Conservation (phyloP, 768 basidiomycete genomes). For the Phylloporus scabripes region DNA sequence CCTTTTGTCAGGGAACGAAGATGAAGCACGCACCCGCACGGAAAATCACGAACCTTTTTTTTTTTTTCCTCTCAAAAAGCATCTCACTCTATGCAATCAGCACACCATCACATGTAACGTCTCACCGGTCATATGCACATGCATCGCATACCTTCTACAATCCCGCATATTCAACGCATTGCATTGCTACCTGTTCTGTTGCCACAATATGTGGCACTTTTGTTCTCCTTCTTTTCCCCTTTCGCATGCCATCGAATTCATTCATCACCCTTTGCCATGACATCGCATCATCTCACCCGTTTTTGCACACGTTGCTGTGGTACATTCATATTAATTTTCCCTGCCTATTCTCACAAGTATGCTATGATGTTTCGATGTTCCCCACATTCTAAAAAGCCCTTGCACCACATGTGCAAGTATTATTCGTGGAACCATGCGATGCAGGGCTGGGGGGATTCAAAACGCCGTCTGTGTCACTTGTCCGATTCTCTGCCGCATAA, state of each 20-base stretch:
- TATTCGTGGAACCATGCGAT: neutral
- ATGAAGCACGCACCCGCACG: constrained; percentile 9
- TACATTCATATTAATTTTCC: constrained; percentile 15
- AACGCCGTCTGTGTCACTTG: constrained; percentile 17
- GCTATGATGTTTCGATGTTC: constrained; percentile 11
- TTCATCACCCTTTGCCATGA: constrained; percentile 14
- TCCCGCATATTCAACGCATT: constrained; percentile 23
- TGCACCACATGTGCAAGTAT: neutral
- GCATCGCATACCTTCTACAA: constrained; percentile 19
- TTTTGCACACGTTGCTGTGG: constrained; percentile 15
- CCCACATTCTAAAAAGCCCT: neutral
- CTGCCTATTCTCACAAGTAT: constrained; percentile 18
- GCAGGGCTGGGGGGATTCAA: neutral
- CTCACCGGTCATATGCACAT: constrained; percentile 21
- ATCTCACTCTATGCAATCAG: constrained; percentile 10
- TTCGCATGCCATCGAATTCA: constrained; percentile 21
- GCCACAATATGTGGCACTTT: constrained; percentile 14
- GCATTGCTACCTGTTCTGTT: constrained; percentile 10
- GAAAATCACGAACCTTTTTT: constrained; percentile 7
- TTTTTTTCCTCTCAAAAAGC: constrained; percentile 18
- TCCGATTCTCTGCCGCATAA: constrained; percentile 16
- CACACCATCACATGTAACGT: constrained; percentile 9
- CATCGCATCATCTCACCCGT: constrained; percentile 16
- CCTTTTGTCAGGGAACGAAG: constrained; percentile 32
- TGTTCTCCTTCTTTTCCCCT: constrained; percentile 4